phyloP scores from a whole-genome alignment of 2,329 filamentous ascomycete species.

The Leptodontidium sp. region DNA sequence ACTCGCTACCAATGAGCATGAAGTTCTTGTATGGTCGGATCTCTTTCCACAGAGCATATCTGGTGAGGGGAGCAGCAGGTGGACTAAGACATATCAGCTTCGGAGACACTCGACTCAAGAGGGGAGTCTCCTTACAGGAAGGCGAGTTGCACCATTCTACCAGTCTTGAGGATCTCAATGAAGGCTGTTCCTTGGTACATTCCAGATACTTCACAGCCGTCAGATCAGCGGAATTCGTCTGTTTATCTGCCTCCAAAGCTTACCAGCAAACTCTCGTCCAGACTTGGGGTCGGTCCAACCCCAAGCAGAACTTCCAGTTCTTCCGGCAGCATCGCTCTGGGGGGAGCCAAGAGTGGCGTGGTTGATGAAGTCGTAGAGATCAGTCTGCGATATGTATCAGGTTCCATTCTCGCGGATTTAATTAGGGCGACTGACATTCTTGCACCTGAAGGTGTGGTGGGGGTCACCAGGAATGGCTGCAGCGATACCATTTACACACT shows the following conservation, averaged over 20 bases:
- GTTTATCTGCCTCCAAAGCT: constrained; percentile 30
- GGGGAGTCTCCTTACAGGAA: constrained; percentile 45
- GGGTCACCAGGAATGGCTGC: constrained; percentile 22
- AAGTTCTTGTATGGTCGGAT: constrained; percentile 50
- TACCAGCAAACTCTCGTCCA: constrained; percentile 58
- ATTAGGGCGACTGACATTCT: constrained; percentile 9
- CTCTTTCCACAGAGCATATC: constrained; percentile 47
- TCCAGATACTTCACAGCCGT: background rate
- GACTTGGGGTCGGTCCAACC: constrained; percentile 56
- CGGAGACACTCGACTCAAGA: constrained; percentile 49
- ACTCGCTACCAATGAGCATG: constrained; percentile 52
- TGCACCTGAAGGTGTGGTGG: constrained; percentile 22
- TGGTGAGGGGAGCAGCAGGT: constrained; percentile 3
- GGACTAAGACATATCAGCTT: constrained; percentile 1
- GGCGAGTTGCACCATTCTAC: constrained; percentile 57
- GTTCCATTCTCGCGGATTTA: background rate
- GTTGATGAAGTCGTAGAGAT: constrained; percentile 37
- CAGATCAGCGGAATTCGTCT: background rate
- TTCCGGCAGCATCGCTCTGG: background rate
- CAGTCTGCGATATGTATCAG: constrained; percentile 23
- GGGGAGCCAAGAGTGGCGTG: constrained; percentile 34
- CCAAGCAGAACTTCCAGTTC: constrained; percentile 33
- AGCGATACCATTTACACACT: constrained; percentile 20
- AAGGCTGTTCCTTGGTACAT: constrained; percentile 47
- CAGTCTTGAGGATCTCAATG: constrained; percentile 55